These are phyloP conservation scores for Coemansia sp. DNA, from an alignment of 192 early-diverging fungal species.

Conservation along the genomic window DNA sequence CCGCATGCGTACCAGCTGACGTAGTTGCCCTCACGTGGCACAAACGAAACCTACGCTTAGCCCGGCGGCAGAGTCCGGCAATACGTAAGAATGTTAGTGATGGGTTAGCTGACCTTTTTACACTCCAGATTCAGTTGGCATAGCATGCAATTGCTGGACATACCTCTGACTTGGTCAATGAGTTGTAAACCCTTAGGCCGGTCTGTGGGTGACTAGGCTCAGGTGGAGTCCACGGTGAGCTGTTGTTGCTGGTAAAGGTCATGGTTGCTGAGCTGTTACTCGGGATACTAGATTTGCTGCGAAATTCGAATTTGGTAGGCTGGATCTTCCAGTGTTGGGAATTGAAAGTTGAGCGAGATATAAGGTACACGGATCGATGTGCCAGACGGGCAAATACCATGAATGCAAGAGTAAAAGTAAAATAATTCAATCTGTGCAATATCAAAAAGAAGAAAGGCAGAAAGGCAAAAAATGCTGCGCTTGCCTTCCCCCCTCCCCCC, in stretches of 20 bases:
- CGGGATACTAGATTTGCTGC: slow-evolving; percentile 3
- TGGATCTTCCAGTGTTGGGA: background rate
- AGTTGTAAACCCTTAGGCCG: slow-evolving; percentile 69
- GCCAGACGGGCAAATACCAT: slow-evolving; percentile 11
- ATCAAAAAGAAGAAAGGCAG: background rate
- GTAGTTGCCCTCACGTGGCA: slow-evolving; percentile 76
- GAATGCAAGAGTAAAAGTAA: background rate
- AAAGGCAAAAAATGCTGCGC: background rate
- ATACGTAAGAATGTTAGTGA: background rate
- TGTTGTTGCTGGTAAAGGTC: slow-evolving; percentile 45
- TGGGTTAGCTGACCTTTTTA: background rate
- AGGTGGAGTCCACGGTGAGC: slow-evolving; percentile 46
- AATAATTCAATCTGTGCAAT: slow-evolving; percentile 1
- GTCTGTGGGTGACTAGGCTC: slow-evolving; percentile 43
- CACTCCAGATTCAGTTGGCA: background rate
- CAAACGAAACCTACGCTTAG: slow-evolving; percentile 75
- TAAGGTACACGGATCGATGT: slow-evolving; percentile 7
- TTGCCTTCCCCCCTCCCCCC: background rate
- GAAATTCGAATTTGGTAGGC: background rate
- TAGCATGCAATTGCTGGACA: background rate
- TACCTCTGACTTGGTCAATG: slow-evolving; percentile 87
- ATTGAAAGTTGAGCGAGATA: background rate
- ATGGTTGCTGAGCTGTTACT: slow-evolving; percentile 7
- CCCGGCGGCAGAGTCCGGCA: background rate
- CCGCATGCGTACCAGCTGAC: slow-evolving; percentile 99